These are phyloP conservation scores for Dothistroma pini DNA, from an alignment of 2,329 filamentous ascomycete species.

Conservation along the genomic window DNA sequence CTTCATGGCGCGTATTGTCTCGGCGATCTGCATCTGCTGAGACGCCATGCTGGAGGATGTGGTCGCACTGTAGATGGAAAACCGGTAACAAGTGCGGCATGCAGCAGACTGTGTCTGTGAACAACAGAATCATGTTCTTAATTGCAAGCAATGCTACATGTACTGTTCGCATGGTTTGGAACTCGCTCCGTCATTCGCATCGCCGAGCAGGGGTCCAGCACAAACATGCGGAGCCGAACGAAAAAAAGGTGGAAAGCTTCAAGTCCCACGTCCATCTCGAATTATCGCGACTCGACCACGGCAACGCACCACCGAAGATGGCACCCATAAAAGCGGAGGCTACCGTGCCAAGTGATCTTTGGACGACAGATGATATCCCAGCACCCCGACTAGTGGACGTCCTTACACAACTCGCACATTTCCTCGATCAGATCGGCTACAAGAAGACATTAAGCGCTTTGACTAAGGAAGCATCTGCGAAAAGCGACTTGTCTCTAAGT, in stretches of 20 bases:
- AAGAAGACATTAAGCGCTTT: conserved; percentile 31
- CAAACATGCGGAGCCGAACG: neutral
- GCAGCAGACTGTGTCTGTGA: neutral
- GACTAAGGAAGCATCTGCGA: conserved; percentile 30
- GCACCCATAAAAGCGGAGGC: neutral
- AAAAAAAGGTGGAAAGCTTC: neutral
- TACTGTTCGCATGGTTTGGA: neutral
- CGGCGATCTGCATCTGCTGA: conserved; percentile 58
- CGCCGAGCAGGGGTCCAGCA: neutral
- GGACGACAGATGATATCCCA: conserved; percentile 12
- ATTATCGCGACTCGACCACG: neutral
- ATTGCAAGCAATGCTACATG: neutral
- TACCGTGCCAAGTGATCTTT: conserved; percentile 6
- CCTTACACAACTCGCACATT: conserved; percentile 29
- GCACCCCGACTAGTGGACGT: conserved; percentile 20
- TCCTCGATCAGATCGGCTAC: conserved; percentile 33
- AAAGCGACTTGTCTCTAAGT: conserved; percentile 28
- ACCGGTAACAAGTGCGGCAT: neutral
- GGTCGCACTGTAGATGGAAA: neutral
- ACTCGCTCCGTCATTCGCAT: neutral
- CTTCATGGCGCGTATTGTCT: conserved; percentile 66
- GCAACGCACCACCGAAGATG: neutral
- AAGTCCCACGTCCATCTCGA: neutral
- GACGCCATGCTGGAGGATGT: conserved; percentile 45
- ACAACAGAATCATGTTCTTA: neutral